phyloP scores from a whole-genome alignment of 177 flowering plant species.

The Vitis hybrid region DNA sequence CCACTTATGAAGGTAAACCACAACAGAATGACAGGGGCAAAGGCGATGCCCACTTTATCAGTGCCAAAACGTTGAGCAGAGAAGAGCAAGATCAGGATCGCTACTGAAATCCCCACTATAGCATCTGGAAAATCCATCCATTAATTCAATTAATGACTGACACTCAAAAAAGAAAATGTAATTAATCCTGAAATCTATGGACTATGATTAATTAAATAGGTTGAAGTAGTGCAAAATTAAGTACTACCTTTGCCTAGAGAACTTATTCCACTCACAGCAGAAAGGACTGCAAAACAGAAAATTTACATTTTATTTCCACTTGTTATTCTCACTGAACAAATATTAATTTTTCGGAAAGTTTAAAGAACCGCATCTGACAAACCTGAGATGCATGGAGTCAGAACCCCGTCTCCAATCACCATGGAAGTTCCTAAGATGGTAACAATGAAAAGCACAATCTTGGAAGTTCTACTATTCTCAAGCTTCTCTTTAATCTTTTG shows the following conservation, averaged over 20 bases:
- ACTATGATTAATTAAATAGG: too few relatives aligned
- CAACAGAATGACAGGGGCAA: slow-evolving; percentile 56
- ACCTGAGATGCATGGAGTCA: slow-evolving; percentile 62
- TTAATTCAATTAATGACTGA: neutral
- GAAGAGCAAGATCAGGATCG: slow-evolving; percentile 53
- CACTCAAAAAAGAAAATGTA: neutral
- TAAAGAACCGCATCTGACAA: neutral
- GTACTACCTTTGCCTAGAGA: slow-evolving; percentile 40
- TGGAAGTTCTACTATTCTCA: slow-evolving; percentile 34
- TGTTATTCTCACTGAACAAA: neutral
- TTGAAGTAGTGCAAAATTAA: too few relatives aligned
- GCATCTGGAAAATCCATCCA: slow-evolving; percentile 31
- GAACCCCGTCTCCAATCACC: slow-evolving; percentile 68
- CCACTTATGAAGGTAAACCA: slow-evolving; percentile 61
- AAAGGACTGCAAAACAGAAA: slow-evolving; percentile 47
- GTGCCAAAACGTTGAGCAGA: slow-evolving; percentile 57
- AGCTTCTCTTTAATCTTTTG: slow-evolving; percentile 32
- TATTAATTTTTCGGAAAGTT: neutral
- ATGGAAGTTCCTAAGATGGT: slow-evolving; percentile 54
- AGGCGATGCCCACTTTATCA: slow-evolving; percentile 58
- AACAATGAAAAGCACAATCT: slow-evolving; percentile 27
- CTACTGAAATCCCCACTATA: slow-evolving; percentile 48
- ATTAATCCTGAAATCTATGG: too few relatives aligned
- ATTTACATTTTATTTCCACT: neutral
- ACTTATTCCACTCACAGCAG: slow-evolving; percentile 58